Evolutionary conservation across 306 rosid genomes (phyloP).

Genomic region (Quercus mongolica): DNA sequence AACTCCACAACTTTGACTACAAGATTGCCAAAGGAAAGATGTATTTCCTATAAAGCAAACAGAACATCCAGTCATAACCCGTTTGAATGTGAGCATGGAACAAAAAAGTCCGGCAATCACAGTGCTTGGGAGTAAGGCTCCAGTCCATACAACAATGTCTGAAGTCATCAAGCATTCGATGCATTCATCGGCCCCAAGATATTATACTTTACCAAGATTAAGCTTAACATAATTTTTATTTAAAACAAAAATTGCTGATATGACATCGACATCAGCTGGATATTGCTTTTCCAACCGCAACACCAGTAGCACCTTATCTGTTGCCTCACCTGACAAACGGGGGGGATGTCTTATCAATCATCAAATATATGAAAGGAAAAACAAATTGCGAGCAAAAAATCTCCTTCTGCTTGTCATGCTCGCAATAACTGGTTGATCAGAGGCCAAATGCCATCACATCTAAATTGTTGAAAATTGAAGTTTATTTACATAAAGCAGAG

Average conservation of each 20-base stretch:
- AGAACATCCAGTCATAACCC: conserved; percentile 35
- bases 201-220: conserved; percentile 76
- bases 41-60: neutral
- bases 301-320: conserved; percentile 71
- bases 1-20: neutral
- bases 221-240: conserved; percentile 65
- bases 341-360: neutral
- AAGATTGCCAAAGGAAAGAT: neutral
- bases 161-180: conserved; percentile 97
- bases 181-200: conserved; percentile 79
- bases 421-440: neutral
- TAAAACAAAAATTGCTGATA: conserved; percentile 65
- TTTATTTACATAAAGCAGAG: neutral
- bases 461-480: neutral
- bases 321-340: conserved; percentile 63
- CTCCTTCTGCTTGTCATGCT: neutral
- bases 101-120: conserved; percentile 89
- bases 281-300: conserved; percentile 67
- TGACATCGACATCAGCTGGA: conserved; percentile 76
- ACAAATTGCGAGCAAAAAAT: neutral
- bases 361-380: neutral
- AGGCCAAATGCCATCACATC: neutral
- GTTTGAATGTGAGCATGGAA: conserved; percentile 90
- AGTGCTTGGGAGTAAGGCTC: conserved; percentile 80
- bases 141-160: conserved; percentile 84